Base-by-base conservation (phyloP, 2,329 filamentous ascomycete species). In the Ascochyta viciae-villosae region DNA sequence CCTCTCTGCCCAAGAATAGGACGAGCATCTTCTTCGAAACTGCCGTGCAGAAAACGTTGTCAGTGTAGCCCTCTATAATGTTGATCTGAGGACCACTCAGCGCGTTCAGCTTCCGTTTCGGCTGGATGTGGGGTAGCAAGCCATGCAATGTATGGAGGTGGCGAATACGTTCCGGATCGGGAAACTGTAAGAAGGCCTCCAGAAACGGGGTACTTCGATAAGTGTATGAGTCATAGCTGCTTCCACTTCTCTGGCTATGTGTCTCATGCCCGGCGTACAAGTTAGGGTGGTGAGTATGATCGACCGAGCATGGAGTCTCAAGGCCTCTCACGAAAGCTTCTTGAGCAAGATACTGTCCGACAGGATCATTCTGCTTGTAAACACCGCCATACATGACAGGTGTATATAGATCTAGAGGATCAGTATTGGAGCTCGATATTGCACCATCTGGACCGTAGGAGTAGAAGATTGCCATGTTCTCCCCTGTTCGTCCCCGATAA, bases 11-110 rank as follows among this genome's bases (percentile, higher is more conserved):
- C 10, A 66, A 51, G 29, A 66, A 64, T 16, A 68, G 57, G 8
- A 64, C 53, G 7, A 67, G 57, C 22, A 68, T 19, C 41, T 65
- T 65, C 52, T 66, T 66, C 2, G 62, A 54, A 1, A 66, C 56
- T 4, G 41, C 46, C 1, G 49, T 27, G 8, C 54, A 60, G 5
- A 65, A 27, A 0, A 46, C 9, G 1, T 38, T 26, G 2, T 40
- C 40, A 2, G 59, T 61, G 0, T 41, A 52, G 9, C 55, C 47
- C n/a, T 66, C 61, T 6, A 64, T n/a, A 4, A 68, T 65, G 26
- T 66, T 52, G 3, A 68, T 7, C 3, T 26, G 8, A 0, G 38
- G 61, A 1, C 62, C 57, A 1, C 42, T 24, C 1, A 64, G 42
- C 6, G 57, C 47, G 31, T 60, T 59, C 13, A 61, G 26, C 7